These are phyloP conservation scores for Leishmania amazonensis DNA, from an alignment of 208 protist genomes.

Conservation along the genomic window DNA sequence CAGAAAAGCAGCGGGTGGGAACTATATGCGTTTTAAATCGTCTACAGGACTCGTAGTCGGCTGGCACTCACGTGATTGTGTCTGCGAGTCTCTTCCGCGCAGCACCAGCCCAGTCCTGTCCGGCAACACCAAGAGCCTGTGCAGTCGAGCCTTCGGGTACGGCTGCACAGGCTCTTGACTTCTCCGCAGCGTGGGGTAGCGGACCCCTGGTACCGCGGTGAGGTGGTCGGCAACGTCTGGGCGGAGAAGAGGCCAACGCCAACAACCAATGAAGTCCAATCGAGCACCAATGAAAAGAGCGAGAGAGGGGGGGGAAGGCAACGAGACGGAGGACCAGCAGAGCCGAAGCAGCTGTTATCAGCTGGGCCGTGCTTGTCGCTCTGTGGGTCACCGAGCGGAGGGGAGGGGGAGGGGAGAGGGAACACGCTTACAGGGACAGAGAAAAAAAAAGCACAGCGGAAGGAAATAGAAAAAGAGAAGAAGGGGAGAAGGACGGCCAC, in stretches of 20 bases:
- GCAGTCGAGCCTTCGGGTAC: no score
- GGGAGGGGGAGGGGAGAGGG: not conserved
- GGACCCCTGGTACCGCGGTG: not conserved
- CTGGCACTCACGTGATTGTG: not conserved
- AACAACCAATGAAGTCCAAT: slow-evolving; percentile 37
- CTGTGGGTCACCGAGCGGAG: not conserved
- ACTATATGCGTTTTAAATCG: not conserved
- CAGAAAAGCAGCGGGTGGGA: not conserved
- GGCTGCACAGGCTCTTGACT: no score
- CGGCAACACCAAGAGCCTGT: not conserved
- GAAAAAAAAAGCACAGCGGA: not conserved
- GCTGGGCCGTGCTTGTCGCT: not conserved
- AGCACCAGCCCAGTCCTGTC: not conserved
- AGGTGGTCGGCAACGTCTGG: slow-evolving; percentile 58
- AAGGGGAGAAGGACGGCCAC: not conserved
- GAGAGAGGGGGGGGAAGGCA: not conserved
- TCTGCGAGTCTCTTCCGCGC: not conserved
- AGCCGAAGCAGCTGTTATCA: no score
- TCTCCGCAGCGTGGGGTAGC: not conserved
- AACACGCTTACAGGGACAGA: not conserved
- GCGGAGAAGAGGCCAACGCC: slow-evolving; percentile 72
- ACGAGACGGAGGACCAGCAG: no score
- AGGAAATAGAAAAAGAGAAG: not conserved
- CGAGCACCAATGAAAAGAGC: not conserved
- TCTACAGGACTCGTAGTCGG: not conserved